Evolutionary conservation across 768 basidiomycete species (phyloP), one percentile per base, ranked within the genome.

Genomic region (Mrakia frigida): DNA sequence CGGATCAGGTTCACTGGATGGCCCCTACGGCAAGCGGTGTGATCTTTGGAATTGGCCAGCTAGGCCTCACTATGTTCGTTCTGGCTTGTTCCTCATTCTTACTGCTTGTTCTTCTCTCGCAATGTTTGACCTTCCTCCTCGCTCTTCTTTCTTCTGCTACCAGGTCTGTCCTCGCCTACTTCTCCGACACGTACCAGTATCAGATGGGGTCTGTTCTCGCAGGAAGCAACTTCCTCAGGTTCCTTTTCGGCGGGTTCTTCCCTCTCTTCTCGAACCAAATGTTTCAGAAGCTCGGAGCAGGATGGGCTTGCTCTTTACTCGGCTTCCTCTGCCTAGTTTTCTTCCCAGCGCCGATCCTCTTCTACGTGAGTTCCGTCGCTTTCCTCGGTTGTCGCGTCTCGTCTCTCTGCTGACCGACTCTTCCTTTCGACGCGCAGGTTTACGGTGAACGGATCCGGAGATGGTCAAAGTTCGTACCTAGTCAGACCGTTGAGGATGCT

Each of bases 141-240:
- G 23, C 37, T 35, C 33, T 65, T 23, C 43, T 69, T n/a, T 28
- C 31, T 33, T 39, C 37, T n/a, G 28, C 41, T 28, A 50, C 10
- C 69, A 69, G 70, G 37, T 46, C 50, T 9, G 74, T 75, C 4
- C 69, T 75, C 28, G 59, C 70, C 11, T 77, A 65, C 75, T 77
- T 77, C 31, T 52, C 43, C 11, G 75, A 72, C 35, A 31, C 52
- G 6, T 77, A 77, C 65, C 37, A 35, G 21, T 65, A 52, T 25
- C 60, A 37, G n/a, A 68, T 77, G 61, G 75, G 75, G 7, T 72
- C 70, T 3, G 75, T 77, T 41, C 75, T 77, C n/a, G 75, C 75
- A 1, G 75, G 75, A 14, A 35, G 28, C 46, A 77, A 77, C 61
- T 73, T 72, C 61, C 71, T 77, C 53, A 43, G 75, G 1, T 77